A percentile compares a stretch with the other conserved stretches of the same genome.
phyloP scores from a whole-genome alignment of 1,139 yeast genomes.

The Magnusiomyces tetraspermus region DNA sequence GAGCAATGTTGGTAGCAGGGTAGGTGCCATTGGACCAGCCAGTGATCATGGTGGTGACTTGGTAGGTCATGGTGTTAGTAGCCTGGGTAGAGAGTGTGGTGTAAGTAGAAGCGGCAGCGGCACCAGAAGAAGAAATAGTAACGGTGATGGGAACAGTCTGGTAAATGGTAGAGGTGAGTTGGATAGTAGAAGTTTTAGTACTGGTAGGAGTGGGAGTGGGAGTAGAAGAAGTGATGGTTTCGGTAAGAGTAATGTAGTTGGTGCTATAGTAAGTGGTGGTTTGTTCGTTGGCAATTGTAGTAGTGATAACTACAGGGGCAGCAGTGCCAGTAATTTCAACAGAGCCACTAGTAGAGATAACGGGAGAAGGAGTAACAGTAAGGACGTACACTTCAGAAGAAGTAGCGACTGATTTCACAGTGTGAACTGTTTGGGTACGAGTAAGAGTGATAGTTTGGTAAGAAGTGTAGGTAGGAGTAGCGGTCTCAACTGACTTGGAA shows the following conservation, averaged over 20 bases:
- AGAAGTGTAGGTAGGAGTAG: constrained; percentile 1
- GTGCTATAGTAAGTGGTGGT: not conserved
- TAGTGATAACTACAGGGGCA: constrained; percentile 5
- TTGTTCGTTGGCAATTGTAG: not conserved
- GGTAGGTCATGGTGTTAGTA: not conserved
- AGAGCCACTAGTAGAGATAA: constrained; percentile 5
- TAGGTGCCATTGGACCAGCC: not conserved
- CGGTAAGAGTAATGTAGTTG: not conserved
- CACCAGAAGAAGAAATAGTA: not conserved
- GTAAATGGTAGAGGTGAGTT: not conserved
- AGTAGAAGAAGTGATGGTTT: not conserved
- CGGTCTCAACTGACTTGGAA: not conserved
- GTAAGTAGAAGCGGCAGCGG: not conserved
- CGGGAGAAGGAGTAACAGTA: constrained; percentile 7
- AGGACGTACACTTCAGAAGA: constrained; percentile 6
- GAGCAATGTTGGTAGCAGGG: not conserved
- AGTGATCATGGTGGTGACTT: not conserved
- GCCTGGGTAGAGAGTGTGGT: not conserved
- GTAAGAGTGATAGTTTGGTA: constrained; percentile 10
- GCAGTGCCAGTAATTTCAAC: constrained; percentile 3
- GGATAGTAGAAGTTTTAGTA: not conserved
- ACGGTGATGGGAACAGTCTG: not conserved
- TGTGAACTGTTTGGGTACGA: constrained; percentile 9
- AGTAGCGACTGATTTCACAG: constrained; percentile 4
- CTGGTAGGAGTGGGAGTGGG: not conserved